A percentile compares a stretch with the other conserved stretches of the same genome.
Evolutionary conservation across 2,329 filamentous ascomycete species (phyloP).

Genomic region (Sclerotinia subarctica): DNA sequence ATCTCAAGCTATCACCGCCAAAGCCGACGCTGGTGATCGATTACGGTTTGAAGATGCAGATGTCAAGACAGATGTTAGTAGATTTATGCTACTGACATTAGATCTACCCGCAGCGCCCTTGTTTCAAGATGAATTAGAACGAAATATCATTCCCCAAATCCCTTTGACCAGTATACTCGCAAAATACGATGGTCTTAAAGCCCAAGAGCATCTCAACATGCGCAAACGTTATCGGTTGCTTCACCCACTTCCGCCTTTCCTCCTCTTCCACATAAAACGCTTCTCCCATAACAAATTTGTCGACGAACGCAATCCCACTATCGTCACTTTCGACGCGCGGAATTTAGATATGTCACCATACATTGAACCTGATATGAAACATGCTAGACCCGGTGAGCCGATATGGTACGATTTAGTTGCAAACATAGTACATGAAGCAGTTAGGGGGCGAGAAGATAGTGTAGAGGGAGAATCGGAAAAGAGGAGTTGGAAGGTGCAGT

Average conservation of each 20-base stretch:
- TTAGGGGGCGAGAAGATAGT: conserved; percentile 71
- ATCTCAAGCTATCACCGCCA: conserved; percentile 88
- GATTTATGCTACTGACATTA: conserved; percentile 88
- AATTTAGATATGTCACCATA: conserved; percentile 86
- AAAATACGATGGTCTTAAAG: conserved; percentile 87
- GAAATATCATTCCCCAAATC: conserved; percentile 94
- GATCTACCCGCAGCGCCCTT: conserved; percentile 89
- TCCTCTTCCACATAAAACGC: conserved; percentile 94
- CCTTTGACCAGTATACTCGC: conserved; percentile 77
- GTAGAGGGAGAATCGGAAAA: conserved; percentile 88
- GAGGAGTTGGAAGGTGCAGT: conserved; percentile 89
- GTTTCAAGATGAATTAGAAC: conserved; percentile 91
- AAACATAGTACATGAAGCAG: conserved; percentile 86
- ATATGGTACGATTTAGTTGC: conserved; percentile 95
- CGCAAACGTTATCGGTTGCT: conserved; percentile 85
- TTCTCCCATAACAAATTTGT: conserved; percentile 98
- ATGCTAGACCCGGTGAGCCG: conserved; percentile 72
- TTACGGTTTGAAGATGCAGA: conserved; percentile 88
- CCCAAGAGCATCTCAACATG: conserved; percentile 85
- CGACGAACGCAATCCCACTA: conserved; percentile 91
- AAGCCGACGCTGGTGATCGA: conserved; percentile 81
- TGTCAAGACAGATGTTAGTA: conserved; percentile 71
- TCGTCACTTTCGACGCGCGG: conserved; percentile 89
- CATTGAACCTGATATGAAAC: conserved; percentile 77
- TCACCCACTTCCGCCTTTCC: conserved; percentile 85